Percentiles rank a stretch among this genome's conserved stretches.
phyloP scores from a whole-genome alignment of 768 basidiomycete species.

The Trametes punicea region DNA sequence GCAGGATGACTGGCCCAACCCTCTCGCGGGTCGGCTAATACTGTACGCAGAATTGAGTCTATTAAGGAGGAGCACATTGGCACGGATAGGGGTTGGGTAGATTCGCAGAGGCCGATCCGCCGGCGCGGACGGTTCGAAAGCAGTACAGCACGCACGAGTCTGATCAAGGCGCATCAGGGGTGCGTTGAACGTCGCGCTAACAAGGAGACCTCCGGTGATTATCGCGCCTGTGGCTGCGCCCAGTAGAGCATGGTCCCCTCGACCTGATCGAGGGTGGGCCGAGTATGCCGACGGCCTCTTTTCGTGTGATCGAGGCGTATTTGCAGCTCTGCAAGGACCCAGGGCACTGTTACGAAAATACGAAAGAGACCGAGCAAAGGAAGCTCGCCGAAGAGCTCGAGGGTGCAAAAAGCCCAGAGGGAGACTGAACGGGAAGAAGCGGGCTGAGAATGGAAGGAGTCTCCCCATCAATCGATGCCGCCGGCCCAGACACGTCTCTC shows the following conservation, averaged over 20 bases:
- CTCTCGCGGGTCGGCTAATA: too few species aligned
- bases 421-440: constrained; percentile 4
- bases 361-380: background rate
- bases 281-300: background rate
- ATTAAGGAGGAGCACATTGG: too few species aligned
- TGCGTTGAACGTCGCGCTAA: background rate
- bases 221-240: background rate
- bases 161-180: too few species aligned
- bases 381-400: background rate
- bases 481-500: constrained; percentile 9
- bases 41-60: too few species aligned
- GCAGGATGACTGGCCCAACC: too few species aligned
- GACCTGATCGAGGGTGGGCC: background rate
- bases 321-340: background rate
- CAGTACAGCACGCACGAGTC: background rate
- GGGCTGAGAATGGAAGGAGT: constrained; percentile 2
- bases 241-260: background rate
- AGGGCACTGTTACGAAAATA: background rate
- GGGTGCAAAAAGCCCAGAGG: background rate
- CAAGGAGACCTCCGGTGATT: background rate
- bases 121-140: background rate
- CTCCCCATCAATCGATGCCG: constrained; percentile 3
- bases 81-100: too few species aligned
- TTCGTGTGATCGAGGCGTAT: background rate
- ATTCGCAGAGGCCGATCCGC: too few species aligned